Evolutionary conservation across 2,329 filamentous ascomycete genomes (phyloP), one percentile per base, ranked within the genome.

Genomic region (Podosphaera fusca): DNA sequence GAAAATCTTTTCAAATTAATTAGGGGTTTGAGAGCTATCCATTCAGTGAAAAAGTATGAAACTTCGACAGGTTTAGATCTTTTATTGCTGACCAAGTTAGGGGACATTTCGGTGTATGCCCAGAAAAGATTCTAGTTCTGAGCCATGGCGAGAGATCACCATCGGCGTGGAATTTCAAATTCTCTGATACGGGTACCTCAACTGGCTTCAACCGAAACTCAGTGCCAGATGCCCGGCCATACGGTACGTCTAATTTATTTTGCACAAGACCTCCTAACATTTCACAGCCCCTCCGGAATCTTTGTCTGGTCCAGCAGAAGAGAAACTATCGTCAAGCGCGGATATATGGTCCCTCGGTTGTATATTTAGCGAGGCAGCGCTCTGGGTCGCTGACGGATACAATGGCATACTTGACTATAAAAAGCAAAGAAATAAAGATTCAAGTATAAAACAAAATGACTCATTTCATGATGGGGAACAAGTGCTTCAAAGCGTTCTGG

Each of bases 311-410:
- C 6, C 5, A 6, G 5, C 35, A 5, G 35, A 38, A 10, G 10
- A 38, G 10, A 38, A 38, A 38, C 5, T 38, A 6, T 59, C 53
- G 45, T 55, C 56, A 29, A 35, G 10, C 5, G 59, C 60, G n/a
- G 68, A 69, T 58, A 64, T 68, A 6, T 70, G 67, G 67, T 67
- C 67, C 9, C 57, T 69, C 31, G 67, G 64, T 5, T 67, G 66
- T 59, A 61, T 69, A 2, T 66, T 61, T 42, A 69, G 66, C 55
- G 67, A 69, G 58, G 60, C 62, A 9, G 64, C 59, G 1, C 55
- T 59, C 21, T 66, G 64, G 64, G 59, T 68, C 4, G 61, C 62
- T 1, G 58, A 63, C 45, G 65, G 64, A 29, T 61, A 62, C 34
- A 56, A 62, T 51, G 62, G 62, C n/a, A 14, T 68, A 7, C 10